A percentile compares a stretch with the other conserved stretches of the same genome.
Evolutionary conservation across 2,329 filamentous ascomycete genomes (phyloP).

Genomic region (Ophiocordyceps polyrhachis-furcata): DNA sequence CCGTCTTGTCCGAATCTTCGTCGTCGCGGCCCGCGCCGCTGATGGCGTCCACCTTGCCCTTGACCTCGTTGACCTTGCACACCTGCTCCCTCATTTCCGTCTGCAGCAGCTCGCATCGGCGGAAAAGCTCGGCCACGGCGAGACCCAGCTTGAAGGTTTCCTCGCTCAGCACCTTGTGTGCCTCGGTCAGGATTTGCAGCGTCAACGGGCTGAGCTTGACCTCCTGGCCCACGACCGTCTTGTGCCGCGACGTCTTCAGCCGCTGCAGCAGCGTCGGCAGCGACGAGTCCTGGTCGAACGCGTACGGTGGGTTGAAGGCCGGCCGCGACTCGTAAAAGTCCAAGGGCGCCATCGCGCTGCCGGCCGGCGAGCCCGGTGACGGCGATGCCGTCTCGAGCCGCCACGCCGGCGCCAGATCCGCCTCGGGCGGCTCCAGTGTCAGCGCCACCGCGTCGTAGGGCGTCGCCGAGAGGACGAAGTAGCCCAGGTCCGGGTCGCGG

Average conservation of each 20-base stretch:
- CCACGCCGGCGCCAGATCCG: constrained; percentile 24
- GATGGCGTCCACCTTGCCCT: constrained; percentile 46
- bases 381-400: constrained; percentile 23
- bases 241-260: constrained; percentile 39
- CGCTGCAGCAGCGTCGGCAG: constrained; percentile 37
- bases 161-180: constrained; percentile 49
- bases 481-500: constrained; percentile 43
- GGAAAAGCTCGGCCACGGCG: constrained; percentile 56
- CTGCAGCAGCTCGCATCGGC: constrained; percentile 48
- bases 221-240: constrained; percentile 44
- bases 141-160: constrained; percentile 51
- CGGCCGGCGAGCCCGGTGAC: constrained; percentile 21
- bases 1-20: constrained; percentile 32
- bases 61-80: constrained; percentile 43
- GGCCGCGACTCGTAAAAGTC: constrained; percentile 45
- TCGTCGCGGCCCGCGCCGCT: constrained; percentile 26
- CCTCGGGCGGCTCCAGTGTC: constrained; percentile 40
- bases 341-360: constrained; percentile 21
- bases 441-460: constrained; percentile 37
- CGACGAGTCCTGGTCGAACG: constrained; percentile 36
- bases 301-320: constrained; percentile 42
- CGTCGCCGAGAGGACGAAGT: constrained; percentile 42
- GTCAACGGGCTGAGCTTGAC: constrained; percentile 53
- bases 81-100: constrained; percentile 51
- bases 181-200: constrained; percentile 51